Evolutionary conservation across 225 moss, liverwort and hornwort species (phyloP).

Genomic region (Asterella californica): DNA sequence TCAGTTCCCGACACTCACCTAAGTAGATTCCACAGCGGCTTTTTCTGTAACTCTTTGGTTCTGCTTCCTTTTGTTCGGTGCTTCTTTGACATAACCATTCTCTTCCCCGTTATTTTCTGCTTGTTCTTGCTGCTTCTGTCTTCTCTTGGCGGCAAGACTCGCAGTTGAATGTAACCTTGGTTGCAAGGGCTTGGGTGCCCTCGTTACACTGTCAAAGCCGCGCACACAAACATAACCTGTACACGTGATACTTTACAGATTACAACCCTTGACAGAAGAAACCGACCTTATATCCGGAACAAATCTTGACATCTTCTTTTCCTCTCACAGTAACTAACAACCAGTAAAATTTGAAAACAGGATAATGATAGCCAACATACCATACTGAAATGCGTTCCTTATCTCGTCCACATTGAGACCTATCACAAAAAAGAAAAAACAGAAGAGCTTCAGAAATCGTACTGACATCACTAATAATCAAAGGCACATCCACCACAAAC

Average conservation of each 20-base stretch:
- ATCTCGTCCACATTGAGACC: constrained; percentile 2
- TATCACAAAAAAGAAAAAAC: not conserved
- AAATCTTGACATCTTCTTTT: not conserved
- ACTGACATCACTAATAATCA: not conserved
- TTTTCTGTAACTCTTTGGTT: not conserved
- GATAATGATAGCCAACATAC: not conserved
- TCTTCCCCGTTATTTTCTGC: not conserved
- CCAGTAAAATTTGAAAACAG: not conserved
- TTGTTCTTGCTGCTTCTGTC: constrained; percentile 1
- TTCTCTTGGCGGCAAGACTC: not conserved
- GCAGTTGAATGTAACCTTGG: not conserved
- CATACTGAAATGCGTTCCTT: not conserved
- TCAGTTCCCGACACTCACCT: not conserved
- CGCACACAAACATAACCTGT: constrained; percentile 88
- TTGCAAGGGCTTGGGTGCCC: constrained; percentile 61
- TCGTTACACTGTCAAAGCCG: constrained; percentile 59
- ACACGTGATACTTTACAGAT: not conserved
- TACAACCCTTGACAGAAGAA: not conserved
- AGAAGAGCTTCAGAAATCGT: not conserved
- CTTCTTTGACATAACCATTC: not conserved
- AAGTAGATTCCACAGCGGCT: not conserved
- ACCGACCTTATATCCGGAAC: not conserved
- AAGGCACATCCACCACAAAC: not conserved
- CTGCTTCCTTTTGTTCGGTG: not conserved
- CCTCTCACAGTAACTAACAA: not conserved